phyloP scores from a whole-genome alignment of 805 yeast species.

The Yarrowia sp. region DNA sequence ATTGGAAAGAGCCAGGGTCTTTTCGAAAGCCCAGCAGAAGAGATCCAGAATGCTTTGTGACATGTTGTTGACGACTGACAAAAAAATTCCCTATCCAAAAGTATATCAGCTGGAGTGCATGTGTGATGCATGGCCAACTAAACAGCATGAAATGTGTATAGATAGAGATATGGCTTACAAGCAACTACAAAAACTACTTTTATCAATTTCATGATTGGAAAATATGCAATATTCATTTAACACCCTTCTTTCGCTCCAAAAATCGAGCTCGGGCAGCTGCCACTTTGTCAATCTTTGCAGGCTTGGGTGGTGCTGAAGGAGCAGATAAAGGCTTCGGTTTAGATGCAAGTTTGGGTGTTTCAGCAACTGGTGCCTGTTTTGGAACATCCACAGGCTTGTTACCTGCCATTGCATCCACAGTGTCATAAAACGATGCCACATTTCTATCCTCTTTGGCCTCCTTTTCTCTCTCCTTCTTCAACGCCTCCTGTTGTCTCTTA shows the following conservation, averaged over 20 bases:
- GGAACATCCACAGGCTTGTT: too few species aligned
- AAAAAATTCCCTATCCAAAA: slow-evolving; percentile 2
- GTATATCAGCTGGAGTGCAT: background rate
- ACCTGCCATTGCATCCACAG: slow-evolving; percentile 1
- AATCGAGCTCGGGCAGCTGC: slow-evolving; percentile 19
- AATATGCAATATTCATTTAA: background rate
- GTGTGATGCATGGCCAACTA: background rate
- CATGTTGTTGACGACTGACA: background rate
- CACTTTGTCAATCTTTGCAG: background rate
- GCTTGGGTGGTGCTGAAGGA: background rate
- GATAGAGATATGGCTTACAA: background rate
- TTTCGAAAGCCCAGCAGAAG: slow-evolving; percentile 34
- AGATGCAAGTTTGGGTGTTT: background rate
- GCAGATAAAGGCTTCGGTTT: background rate
- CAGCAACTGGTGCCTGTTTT: background rate
- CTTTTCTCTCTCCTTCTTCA: slow-evolving; percentile 31
- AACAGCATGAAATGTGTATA: background rate
- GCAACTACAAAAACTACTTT: background rate
- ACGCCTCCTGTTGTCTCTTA: slow-evolving; percentile 42
- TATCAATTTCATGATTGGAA: background rate
- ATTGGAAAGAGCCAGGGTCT: slow-evolving; percentile 31
- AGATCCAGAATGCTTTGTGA: slow-evolving; percentile 34
- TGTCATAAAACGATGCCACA: background rate
- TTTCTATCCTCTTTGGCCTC: slow-evolving; percentile 31
- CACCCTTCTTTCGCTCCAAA: background rate